A percentile compares a stretch with the other conserved stretches of the same genome.
Evolutionary conservation across 2,329 filamentous ascomycete species (phyloP).

Genomic region (Penicillium sp.): DNA sequence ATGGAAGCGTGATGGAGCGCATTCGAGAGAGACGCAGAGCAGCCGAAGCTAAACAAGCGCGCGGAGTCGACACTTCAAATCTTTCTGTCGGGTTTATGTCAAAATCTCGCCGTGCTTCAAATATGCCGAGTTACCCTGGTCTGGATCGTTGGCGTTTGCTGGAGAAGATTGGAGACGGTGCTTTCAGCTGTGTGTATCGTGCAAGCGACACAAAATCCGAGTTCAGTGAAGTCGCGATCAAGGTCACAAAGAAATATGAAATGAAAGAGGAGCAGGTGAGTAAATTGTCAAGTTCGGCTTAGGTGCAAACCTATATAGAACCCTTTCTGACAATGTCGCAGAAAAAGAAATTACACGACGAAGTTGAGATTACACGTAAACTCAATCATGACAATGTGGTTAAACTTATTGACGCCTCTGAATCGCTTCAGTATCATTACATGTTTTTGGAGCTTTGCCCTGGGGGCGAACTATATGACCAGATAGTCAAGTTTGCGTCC

Average conservation of each 20-base stretch:
- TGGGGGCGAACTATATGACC: constrained; percentile 13
- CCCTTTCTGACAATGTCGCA: not conserved
- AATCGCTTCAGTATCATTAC: constrained; percentile 5
- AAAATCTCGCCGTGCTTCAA: not conserved
- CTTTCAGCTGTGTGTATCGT: constrained; percentile 14
- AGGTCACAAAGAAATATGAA: constrained; percentile 12
- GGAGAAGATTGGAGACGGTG: constrained; percentile 8
- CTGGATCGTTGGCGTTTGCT: constrained; percentile 11
- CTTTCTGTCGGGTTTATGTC: constrained; percentile 1
- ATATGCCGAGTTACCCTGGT: constrained; percentile 8
- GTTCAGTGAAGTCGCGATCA: constrained; percentile 7
- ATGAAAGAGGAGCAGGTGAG: constrained; percentile 13
- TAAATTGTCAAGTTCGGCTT: not conserved
- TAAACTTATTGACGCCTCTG: constrained; percentile 6
- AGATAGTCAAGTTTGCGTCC: constrained; percentile 12
- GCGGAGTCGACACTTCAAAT: not conserved
- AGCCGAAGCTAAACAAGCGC: not conserved
- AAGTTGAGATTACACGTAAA: constrained; percentile 9
- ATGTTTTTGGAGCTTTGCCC: constrained; percentile 5
- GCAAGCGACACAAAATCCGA: constrained; percentile 7
- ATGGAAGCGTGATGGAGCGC: not conserved
- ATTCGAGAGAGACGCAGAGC: not conserved
- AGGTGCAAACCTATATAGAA: not conserved
- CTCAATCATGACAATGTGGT: constrained; percentile 7
- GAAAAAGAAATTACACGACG: constrained; percentile 9